Percentiles rank a stretch among this genome's conserved stretches.
Evolutionary conservation across 192 early-diverging fungal genomes (phyloP).

Genomic region (Coemansia biformis): DNA sequence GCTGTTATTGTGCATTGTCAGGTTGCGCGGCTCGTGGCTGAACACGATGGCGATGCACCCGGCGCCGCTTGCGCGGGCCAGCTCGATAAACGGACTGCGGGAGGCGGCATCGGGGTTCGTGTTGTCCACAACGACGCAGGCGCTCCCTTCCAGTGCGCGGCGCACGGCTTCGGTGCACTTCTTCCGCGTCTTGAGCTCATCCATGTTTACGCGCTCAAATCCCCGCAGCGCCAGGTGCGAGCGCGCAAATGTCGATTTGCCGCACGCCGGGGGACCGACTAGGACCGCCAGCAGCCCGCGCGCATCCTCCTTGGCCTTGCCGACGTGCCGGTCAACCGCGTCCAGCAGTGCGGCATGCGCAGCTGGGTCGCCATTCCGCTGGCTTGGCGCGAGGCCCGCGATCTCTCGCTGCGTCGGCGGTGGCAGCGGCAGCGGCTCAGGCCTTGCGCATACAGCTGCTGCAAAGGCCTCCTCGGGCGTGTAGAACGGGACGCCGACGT

Average conservation of each 20-base stretch:
- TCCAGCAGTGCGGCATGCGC: conserved; percentile 7
- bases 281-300: conserved; percentile 60
- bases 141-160: conserved; percentile 50
- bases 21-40: conserved; percentile 60
- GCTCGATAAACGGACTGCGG: conserved; percentile 58
- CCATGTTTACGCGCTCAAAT: conserved; percentile 77
- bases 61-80: conserved; percentile 52
- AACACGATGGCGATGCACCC: conserved; percentile 38
- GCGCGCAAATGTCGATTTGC: conserved; percentile 72
- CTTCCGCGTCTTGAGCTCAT: conserved; percentile 69
- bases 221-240: conserved; percentile 59
- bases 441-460: conserved; percentile 29
- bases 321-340: conserved; percentile 17
- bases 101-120: conserved; percentile 69
- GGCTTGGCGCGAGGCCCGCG: conserved; percentile 8
- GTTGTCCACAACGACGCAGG: conserved; percentile 70
- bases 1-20: conserved; percentile 75
- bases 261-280: conserved; percentile 79
- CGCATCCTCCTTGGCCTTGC: conserved; percentile 19
- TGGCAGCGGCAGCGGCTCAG: conserved; percentile 24
- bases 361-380: not conserved
- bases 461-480: conserved; percentile 80
- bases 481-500: conserved; percentile 65
- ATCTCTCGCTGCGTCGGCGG: conserved; percentile 6
- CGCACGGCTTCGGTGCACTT: conserved; percentile 62